A percentile compares a stretch with the other conserved stretches of the same genome.
These are phyloP conservation scores for Aureobasidium sp. DNA, from an alignment of 2,329 filamentous ascomycete species.

Conservation along the genomic window DNA sequence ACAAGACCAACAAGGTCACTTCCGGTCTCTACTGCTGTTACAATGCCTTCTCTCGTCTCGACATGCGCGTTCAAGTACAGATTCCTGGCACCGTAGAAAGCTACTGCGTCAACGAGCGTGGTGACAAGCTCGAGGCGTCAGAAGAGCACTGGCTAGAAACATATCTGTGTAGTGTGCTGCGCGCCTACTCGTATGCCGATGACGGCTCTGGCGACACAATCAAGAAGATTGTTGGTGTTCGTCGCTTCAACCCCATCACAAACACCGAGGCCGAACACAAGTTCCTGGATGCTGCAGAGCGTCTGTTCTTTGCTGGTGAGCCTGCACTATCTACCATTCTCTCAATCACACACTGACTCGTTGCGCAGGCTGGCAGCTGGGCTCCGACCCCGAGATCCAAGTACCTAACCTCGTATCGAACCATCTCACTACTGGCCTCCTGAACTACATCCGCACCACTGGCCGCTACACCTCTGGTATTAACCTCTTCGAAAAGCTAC, in stretches of 20 bases:
- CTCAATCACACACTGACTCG: conserved; percentile 12
- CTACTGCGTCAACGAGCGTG: conserved; percentile 94
- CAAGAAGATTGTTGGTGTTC: conserved; percentile 93
- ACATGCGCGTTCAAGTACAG: conserved; percentile 97
- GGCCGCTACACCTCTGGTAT: conserved; percentile 92
- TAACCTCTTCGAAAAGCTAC: conserved; percentile 94
- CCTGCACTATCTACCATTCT: not conserved
- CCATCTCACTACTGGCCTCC: conserved; percentile 83
- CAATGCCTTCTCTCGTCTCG: conserved; percentile 95
- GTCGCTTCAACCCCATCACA: conserved; percentile 93
- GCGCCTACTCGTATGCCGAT: conserved; percentile 94
- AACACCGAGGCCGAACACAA: conserved; percentile 98
- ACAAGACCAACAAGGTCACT: conserved; percentile 80
- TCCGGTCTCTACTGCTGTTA: conserved; percentile 97
- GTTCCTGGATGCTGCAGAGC: conserved; percentile 89
- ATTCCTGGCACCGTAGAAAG: conserved; percentile 95
- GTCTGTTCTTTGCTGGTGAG: conserved; percentile 83
- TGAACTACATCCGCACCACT: conserved; percentile 93
- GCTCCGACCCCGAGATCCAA: conserved; percentile 93
- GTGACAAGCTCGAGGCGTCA: conserved; percentile 86
- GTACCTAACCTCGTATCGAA: conserved; percentile 96
- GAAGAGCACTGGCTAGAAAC: conserved; percentile 97
- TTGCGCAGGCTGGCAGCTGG: conserved; percentile 74
- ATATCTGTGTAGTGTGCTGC: conserved; percentile 87
- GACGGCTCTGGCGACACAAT: conserved; percentile 91